Evolutionary conservation across 2,329 filamentous ascomycete species (phyloP).

Genomic region (Metarhizium sp.): DNA sequence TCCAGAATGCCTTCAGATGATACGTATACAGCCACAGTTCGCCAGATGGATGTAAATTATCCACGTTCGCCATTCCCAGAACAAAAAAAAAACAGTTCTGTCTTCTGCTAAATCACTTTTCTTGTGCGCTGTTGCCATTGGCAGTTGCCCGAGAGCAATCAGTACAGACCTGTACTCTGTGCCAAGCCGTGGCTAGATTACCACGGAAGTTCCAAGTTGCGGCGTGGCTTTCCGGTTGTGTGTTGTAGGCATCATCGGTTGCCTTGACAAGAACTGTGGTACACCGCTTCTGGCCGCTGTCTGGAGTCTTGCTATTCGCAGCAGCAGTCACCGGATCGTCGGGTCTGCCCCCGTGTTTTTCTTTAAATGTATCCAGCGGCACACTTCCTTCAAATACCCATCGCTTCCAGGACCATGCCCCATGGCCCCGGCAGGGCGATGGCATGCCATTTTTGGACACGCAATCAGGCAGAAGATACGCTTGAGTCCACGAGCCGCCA

Average conservation of each 20-base stretch:
- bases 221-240: constrained; percentile 51
- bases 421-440: constrained; percentile 31
- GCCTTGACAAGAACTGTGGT: constrained; percentile 54
- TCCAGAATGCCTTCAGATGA: neutral
- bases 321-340: neutral
- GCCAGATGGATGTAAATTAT: neutral
- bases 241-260: constrained; percentile 57
- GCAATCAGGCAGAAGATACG: constrained; percentile 45
- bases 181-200: constrained; percentile 59
- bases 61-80: neutral
- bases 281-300: constrained; percentile 24
- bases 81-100: neutral
- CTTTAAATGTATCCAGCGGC: constrained; percentile 22
- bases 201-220: constrained; percentile 55
- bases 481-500: constrained; percentile 55
- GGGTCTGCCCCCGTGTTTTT: constrained; percentile 6
- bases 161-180: constrained; percentile 38
- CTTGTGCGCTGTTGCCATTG: neutral
- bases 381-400: constrained; percentile 48
- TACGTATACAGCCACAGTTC: neutral
- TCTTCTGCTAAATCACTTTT: neutral
- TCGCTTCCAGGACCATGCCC: constrained; percentile 53
- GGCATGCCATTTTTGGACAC: constrained; percentile 15
- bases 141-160: constrained; percentile 16
- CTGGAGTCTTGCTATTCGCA: constrained; percentile 8